phyloP scores from a whole-genome alignment of 257 asterid genomes.

The Penstemon eatonii region DNA sequence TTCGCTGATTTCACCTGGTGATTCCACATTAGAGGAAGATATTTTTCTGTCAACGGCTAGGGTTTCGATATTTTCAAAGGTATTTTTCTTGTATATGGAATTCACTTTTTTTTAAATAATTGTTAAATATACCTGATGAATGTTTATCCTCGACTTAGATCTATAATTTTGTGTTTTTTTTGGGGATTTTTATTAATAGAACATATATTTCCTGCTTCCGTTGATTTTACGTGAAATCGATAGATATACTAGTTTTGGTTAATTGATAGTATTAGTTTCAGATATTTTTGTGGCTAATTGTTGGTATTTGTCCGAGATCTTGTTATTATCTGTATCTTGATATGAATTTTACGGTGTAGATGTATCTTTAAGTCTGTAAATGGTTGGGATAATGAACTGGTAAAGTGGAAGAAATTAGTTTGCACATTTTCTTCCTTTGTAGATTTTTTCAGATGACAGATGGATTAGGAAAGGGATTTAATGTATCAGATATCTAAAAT shows the following conservation, averaged over 20 bases:
- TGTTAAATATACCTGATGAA: not conserved
- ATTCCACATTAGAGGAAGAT: not conserved
- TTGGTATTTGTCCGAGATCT: no score
- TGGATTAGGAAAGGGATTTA: not conserved
- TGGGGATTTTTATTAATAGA: not conserved
- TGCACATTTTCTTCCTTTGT: not conserved
- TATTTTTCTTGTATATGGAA: not conserved
- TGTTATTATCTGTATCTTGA: not conserved
- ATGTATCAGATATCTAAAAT: not conserved
- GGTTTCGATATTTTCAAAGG: slow-evolving; percentile 37
- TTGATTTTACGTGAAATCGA: slow-evolving; percentile 5
- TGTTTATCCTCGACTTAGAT: slow-evolving; percentile 14
- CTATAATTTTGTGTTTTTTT: slow-evolving; percentile 17
- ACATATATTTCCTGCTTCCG: not conserved
- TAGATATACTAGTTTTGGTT: not conserved
- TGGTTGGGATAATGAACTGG: not conserved
- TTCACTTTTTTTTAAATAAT: not conserved
- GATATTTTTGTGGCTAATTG: not conserved
- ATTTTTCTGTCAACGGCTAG: slow-evolving; percentile 26
- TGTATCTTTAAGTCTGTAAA: slow-evolving; percentile 3
- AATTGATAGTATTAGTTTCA: not conserved
- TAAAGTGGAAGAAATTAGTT: not conserved
- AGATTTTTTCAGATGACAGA: not conserved
- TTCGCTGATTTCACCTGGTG: not conserved
- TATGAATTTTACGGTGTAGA: not conserved